phyloP scores from a whole-genome alignment of 495 filamentous ascomycete genomes.

The Aspergillus indologenus region DNA sequence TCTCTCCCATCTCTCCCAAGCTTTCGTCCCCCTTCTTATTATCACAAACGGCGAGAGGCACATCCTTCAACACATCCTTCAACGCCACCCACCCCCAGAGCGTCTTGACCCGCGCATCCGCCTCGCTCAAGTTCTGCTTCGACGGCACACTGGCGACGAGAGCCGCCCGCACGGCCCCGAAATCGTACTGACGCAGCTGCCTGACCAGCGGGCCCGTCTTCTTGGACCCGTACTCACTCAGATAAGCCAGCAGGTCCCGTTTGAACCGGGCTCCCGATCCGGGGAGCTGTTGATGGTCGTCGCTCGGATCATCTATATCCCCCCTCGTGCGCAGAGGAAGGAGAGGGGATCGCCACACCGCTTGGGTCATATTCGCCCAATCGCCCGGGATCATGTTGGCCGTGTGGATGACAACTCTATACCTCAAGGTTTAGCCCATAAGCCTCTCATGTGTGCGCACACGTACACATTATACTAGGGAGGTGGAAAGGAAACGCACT shows the following conservation, averaged over 20 bases:
- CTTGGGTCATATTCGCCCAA: slow-evolving; percentile 87
- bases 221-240: slow-evolving; percentile 60
- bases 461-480: background rate
- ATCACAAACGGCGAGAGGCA: slow-evolving; percentile 30
- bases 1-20: background rate
- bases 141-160: slow-evolving; percentile 77
- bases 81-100: slow-evolving; percentile 75
- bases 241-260: slow-evolving; percentile 68
- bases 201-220: slow-evolving; percentile 52
- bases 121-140: slow-evolving; percentile 44
- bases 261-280: slow-evolving; percentile 75
- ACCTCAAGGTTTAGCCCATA: background rate
- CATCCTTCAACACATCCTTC: slow-evolving; percentile 52
- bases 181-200: slow-evolving; percentile 64
- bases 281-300: slow-evolving; percentile 4
- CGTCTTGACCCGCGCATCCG: slow-evolving; percentile 39
- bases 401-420: slow-evolving; percentile 74
- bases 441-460: no score
- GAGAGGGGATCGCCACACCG: slow-evolving; percentile 74
- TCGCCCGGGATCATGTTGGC: slow-evolving; percentile 85
- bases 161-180: slow-evolving; percentile 64
- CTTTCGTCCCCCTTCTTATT: no score
- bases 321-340: slow-evolving; percentile 50
- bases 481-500: slow-evolving; percentile 38
- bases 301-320: background rate